Percentiles rank a stretch among this genome's conserved stretches.
Conservation (phyloP, 2,329 filamentous ascomycete species). For the Xylaria multiplex region DNA sequence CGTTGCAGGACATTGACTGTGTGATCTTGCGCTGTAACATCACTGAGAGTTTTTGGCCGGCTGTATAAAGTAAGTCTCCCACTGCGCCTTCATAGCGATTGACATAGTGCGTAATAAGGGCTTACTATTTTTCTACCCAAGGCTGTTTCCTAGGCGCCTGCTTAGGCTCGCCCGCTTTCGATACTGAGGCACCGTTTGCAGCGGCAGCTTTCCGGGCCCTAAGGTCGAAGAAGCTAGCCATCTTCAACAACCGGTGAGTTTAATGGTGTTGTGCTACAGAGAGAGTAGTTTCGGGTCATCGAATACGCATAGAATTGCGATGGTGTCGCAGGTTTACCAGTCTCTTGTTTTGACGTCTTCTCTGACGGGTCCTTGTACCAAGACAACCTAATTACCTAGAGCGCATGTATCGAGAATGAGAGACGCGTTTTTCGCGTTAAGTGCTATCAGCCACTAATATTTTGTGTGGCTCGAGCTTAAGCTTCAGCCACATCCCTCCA, state of each 20-base stretch:
- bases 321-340: not conserved
- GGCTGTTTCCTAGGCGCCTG: slow-evolving; percentile 78
- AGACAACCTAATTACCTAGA: not conserved
- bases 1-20: slow-evolving; percentile 92
- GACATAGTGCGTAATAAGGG: not conserved
- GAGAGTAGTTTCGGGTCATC: not conserved
- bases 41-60: slow-evolving; percentile 90
- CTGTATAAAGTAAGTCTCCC: slow-evolving; percentile 59
- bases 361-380: not conserved
- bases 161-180: slow-evolving; percentile 72
- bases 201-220: slow-evolving; percentile 88
- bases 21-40: slow-evolving; percentile 98
- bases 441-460: slow-evolving; percentile 23
- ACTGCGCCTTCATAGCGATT: not conserved
- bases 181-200: slow-evolving; percentile 68
- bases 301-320: not conserved
- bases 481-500: slow-evolving; percentile 28
- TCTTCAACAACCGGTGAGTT: slow-evolving; percentile 50
- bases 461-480: slow-evolving; percentile 23
- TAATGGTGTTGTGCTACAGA: not conserved
- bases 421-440: slow-evolving; percentile 38
- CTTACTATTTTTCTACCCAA: slow-evolving; percentile 99
- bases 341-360: not conserved
- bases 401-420: slow-evolving; percentile 22
- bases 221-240: slow-evolving; percentile 95